These are phyloP conservation scores for Talaromyces pinophilus DNA, from an alignment of 2,329 filamentous ascomycete species.

Conservation along the genomic window DNA sequence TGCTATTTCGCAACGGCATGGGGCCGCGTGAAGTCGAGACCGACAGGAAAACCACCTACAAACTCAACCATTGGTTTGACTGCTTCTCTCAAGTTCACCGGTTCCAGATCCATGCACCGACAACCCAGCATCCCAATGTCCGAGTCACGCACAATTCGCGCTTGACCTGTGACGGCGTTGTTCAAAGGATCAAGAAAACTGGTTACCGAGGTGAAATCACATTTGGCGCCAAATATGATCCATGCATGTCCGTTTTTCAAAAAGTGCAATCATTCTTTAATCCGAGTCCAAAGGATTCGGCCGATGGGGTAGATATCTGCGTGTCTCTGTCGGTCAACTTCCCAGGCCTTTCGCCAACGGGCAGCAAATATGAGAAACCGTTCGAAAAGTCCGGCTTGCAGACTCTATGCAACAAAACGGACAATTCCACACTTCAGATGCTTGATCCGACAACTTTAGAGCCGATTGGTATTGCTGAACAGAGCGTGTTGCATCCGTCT, in stretches of 20 bases:
- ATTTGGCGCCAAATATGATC: slow-evolving; percentile 73
- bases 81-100: slow-evolving; percentile 70
- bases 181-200: slow-evolving; percentile 61
- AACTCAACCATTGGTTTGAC: slow-evolving; percentile 78
- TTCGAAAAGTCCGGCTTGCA: slow-evolving; percentile 42
- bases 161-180: slow-evolving; percentile 64
- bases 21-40: slow-evolving; percentile 66
- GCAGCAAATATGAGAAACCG: slow-evolving; percentile 25
- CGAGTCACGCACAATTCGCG: slow-evolving; percentile 71
- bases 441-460: slow-evolving; percentile 72
- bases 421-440: slow-evolving; percentile 59
- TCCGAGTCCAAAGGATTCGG: slow-evolving; percentile 27
- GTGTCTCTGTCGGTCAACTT: slow-evolving; percentile 68
- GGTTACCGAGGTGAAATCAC: slow-evolving; percentile 60
- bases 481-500: slow-evolving; percentile 64
- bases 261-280: slow-evolving; percentile 68
- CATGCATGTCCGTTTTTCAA: slow-evolving; percentile 70
- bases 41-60: slow-evolving; percentile 58
- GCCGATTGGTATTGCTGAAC: slow-evolving; percentile 64
- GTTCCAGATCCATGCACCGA: slow-evolving; percentile 64
- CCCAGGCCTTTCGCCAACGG: slow-evolving; percentile 53
- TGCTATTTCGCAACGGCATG: slow-evolving; percentile 73
- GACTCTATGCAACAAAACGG: slow-evolving; percentile 61
- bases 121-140: slow-evolving; percentile 33
- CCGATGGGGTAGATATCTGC: slow-evolving; percentile 58